Base-by-base conservation (phyloP, 805 yeast genomes). In the Wickerhamiella cacticola region DNA sequence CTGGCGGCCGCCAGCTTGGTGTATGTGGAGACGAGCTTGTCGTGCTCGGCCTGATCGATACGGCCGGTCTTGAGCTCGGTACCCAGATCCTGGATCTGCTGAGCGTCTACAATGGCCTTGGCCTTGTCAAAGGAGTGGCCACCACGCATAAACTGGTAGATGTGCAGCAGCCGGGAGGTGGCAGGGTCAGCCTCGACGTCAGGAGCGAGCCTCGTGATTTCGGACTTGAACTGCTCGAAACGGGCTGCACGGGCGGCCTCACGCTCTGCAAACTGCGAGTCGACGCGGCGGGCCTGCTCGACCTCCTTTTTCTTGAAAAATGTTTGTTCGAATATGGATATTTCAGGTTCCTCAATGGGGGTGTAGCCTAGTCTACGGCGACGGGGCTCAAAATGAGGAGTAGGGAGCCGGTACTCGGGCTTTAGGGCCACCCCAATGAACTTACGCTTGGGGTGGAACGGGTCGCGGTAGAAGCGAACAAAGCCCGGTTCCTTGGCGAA, bases 391-490 rank as follows among this genome's bases (percentile, higher is more conserved):
- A 88, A 89, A 63, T 92, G 97, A 5, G 89, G 83, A 13, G 85
- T 78, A 36, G 98, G 98, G 31, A 89, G 72, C 52, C 70, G 68
- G 29, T 75, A 65, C 1, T 79, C 82, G 50, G 73, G 72, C 33
- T 67, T 68, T 45, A 92, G 71, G 0, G 95, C 87, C 33, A 92
- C 79, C 34, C 98, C 98, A 53, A 87, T 82, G 60, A 84, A 85
- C 61, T 79, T 82, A 61, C 96, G 78, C 62, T 78, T 76, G 38
- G 97, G 96, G 61, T 92, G 97, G 72, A 92, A 92, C 4, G 98
- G 97, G 68, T 92, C 96, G 52, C 80, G 68, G 65, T 92, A 92
- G 66, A 76, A 92, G 53, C 94, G 76, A 25, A 89, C 96, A 63
- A 70, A 86, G 22, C 98, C 98, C 2, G 96, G 95, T 61, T 92